Evolutionary conservation across 768 basidiomycete genomes (phyloP).

Genomic region (Hygrocybe punicea): DNA sequence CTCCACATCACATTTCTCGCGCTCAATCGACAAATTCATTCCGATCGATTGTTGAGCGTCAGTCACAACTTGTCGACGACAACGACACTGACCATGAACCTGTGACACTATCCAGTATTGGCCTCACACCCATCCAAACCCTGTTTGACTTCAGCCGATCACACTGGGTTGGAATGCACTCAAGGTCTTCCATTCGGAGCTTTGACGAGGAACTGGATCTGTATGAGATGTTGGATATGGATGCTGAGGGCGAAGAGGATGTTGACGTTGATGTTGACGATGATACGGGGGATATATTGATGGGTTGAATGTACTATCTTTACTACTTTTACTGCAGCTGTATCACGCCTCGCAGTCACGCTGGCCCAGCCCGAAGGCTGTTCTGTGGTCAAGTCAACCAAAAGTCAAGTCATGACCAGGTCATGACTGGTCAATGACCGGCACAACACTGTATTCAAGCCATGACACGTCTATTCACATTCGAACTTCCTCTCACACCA

Average conservation of each 20-base stretch:
- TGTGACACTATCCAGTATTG: slow-evolving; percentile 5
- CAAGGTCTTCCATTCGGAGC: slow-evolving; percentile 3
- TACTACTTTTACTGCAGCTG: background rate
- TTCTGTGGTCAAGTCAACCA: background rate
- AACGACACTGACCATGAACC: slow-evolving; percentile 6
- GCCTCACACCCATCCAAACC: slow-evolving; percentile 2
- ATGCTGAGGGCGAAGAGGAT: slow-evolving; percentile 17
- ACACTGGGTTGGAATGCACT: slow-evolving; percentile 10
- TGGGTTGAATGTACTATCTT: background rate
- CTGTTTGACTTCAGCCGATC: slow-evolving; percentile 7
- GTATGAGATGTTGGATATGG: slow-evolving; percentile 18
- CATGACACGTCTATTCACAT: too few species aligned
- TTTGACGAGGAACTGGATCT: slow-evolving; percentile 17
- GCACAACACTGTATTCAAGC: too few species aligned
- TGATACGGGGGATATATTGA: slow-evolving; percentile 1
- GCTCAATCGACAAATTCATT: too few species aligned
- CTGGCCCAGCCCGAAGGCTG: background rate
- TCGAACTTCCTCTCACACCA: too few species aligned
- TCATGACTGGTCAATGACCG: too few species aligned
- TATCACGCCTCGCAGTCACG: background rate
- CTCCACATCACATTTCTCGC: too few species aligned
- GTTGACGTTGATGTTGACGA: slow-evolving; percentile 3
- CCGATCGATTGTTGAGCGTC: slow-evolving; percentile 8
- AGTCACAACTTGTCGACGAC: slow-evolving; percentile 3
- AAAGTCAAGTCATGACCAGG: too few species aligned